Conservation (phyloP, 2,329 filamentous ascomycete genomes). For the Aspergillus felis region DNA sequence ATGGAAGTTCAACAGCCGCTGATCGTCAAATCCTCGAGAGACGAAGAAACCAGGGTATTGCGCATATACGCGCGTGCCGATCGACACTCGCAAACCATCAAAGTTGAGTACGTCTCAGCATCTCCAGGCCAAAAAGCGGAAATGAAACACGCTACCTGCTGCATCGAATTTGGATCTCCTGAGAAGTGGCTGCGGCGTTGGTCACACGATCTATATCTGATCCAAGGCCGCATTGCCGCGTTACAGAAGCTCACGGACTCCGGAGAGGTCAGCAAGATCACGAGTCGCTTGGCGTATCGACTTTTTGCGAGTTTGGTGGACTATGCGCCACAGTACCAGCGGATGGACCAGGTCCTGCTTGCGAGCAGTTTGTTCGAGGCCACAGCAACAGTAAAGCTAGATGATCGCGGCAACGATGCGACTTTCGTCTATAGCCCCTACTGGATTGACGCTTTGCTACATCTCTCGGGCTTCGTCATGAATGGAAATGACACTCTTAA, state of each 20-base stretch:
- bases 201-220: conserved; percentile 50
- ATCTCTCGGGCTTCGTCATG: conserved; percentile 58
- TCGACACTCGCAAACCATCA: conserved; percentile 26
- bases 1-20: conserved; percentile 46
- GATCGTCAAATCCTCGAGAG: conserved; percentile 43
- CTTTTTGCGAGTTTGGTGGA: conserved; percentile 58
- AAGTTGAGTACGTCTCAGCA: no score
- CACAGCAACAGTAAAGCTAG: conserved; percentile 52
- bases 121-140: conserved; percentile 28
- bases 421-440: conserved; percentile 56
- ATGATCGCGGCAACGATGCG: conserved; percentile 48
- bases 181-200: no score
- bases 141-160: conserved; percentile 33
- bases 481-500: conserved; percentile 58
- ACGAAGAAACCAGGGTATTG: no score
- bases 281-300: conserved; percentile 66
- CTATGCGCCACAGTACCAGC: conserved; percentile 54
- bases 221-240: conserved; percentile 51
- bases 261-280: conserved; percentile 47
- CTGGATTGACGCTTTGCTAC: conserved; percentile 57
- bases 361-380: conserved; percentile 55
- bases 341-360: conserved; percentile 57
- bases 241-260: conserved; percentile 64
- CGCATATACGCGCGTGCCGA: conserved; percentile 16
- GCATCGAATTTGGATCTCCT: conserved; percentile 39